These are phyloP conservation scores for Ramaria sp. DNA, from an alignment of 768 basidiomycete genomes.

Conservation along the genomic window DNA sequence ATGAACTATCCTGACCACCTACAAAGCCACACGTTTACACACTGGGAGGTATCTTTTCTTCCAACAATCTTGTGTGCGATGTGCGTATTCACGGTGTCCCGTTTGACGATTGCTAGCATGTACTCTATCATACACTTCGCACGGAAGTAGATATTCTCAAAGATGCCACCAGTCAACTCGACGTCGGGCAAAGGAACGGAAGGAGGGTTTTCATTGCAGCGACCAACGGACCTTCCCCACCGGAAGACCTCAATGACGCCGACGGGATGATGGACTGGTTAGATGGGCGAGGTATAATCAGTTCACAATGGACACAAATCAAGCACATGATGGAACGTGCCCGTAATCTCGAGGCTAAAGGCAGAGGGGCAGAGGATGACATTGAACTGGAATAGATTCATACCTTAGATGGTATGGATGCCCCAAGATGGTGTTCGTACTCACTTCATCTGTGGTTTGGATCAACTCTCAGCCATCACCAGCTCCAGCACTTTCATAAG, in stretches of 20 bases:
- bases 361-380: neutral
- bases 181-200: neutral
- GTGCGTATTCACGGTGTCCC: neutral
- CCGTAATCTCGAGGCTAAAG: conserved; percentile 41
- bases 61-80: neutral
- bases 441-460: too few relatives aligned
- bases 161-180: conserved; percentile 17
- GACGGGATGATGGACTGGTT: conserved; percentile 78
- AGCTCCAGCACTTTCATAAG: too few relatives aligned
- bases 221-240: conserved; percentile 43
- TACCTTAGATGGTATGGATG: too few relatives aligned
- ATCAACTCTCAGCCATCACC: too few relatives aligned
- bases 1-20: neutral
- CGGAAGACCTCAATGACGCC: conserved; percentile 57
- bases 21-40: conserved; percentile 46
- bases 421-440: too few relatives aligned
- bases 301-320: conserved; percentile 58
- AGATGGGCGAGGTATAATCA: conserved; percentile 55
- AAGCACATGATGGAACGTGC: conserved; percentile 68
- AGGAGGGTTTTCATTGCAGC: conserved; percentile 42
- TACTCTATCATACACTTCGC: conserved; percentile 47
- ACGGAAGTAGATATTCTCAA: conserved; percentile 49
- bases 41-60: conserved; percentile 63
- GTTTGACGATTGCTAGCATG: conserved; percentile 31
- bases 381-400: neutral